Base-by-base conservation (phyloP, 1,284 basidiomycete species). In the Fistulinella cinereoalba region DNA sequence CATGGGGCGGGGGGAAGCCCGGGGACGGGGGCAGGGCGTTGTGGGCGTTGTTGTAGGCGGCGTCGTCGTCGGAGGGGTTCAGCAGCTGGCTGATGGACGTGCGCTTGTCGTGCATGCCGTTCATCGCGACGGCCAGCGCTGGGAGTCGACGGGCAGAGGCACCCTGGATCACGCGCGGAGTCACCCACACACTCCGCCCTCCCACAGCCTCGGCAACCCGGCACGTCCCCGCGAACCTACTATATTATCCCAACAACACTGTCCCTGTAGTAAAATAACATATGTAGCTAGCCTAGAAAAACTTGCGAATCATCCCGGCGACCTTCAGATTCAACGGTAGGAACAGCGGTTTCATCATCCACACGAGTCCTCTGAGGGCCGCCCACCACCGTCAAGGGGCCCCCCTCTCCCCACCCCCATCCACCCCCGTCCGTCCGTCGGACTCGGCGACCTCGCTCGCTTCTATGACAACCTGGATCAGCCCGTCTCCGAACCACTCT, bases 371-470 rank as follows among this genome's bases (percentile, higher is more conserved):
- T 69, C 77, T 70, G 59, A 80, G 71, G 70, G 76, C 71, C 75
- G 77, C 78, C 79, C 78, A 74, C 68, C 68, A 74, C 71, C 76
- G 73, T 80, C 79, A 80, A 38, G 56, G 58, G 46, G 34, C 51
- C 47, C 49, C 51, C 38, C 43, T 50, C 19, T 45, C 46, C 40
- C 51, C 60, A 22, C 53, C 34, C 46, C 25, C 25, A 12, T 6
- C 25, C 8, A 38, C 25, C 12, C 38, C 18, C 25, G 9, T 46
- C 47, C 6, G 22, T 43, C 13, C 31, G 33, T 28, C 36, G 11
- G 24, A 36, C 31, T 19, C 41, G 28, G 24, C 15, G 38, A 33
- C 21, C 22, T 51, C 49, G 16, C 18, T 49, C 13, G 38, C 22
- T 48, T 41, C 58, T 64, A 38, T 45, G 31, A 44, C 28, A 15